Base-by-base conservation (phyloP, 2,329 filamentous ascomycete species). In the Apiospora pterosperma region DNA sequence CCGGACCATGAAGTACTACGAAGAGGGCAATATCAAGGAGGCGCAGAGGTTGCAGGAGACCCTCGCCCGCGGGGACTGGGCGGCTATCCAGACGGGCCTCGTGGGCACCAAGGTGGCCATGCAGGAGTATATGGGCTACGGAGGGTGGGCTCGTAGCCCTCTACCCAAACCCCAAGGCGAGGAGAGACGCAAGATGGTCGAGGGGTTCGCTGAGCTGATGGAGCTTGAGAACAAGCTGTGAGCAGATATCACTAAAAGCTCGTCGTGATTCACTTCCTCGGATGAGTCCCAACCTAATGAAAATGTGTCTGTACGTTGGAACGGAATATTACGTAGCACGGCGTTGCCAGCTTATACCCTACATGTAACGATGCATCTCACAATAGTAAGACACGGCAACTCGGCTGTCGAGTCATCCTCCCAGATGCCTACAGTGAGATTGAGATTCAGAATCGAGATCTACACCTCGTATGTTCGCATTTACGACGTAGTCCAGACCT, bases 41-140 rank as follows among this genome's bases (percentile, higher is more conserved):
- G 90, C 90, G 1, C 81, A 84, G 63, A 82, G 83, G 69, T 74
- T 92, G 71, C 90, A 92, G 76, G 85, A 82, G 39, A 75, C 90
- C 36, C 83, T 92, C 25, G 88, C 89, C 1, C 79, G 84, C 38
- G 90, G 87, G 25, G 90, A 92, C 76, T 92, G 89, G 89, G 84
- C 83, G 0, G 87, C 87, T 59, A 91, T 91, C 67, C 83, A 90
- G 71, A 87, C 88, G 16, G 90, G 89, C 1, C 87, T 92, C 68
- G 84, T 90, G 36, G 88, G 88, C 4, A 90, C 89, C 66, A 92
- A 92, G 80, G 84, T 86, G 58, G 88, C 82, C 1, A 74, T 92
- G 72, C 79, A 88, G 73, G 79, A 82, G 34, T 88, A 87, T 74
- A 86, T 84, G 68, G 87, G 86, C 8, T 92, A 92, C 70, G 90